A percentile compares a stretch with the other conserved stretches of the same genome.
Conservation (phyloP, 352 stramenopile species). For the Pythium sp. region DNA sequence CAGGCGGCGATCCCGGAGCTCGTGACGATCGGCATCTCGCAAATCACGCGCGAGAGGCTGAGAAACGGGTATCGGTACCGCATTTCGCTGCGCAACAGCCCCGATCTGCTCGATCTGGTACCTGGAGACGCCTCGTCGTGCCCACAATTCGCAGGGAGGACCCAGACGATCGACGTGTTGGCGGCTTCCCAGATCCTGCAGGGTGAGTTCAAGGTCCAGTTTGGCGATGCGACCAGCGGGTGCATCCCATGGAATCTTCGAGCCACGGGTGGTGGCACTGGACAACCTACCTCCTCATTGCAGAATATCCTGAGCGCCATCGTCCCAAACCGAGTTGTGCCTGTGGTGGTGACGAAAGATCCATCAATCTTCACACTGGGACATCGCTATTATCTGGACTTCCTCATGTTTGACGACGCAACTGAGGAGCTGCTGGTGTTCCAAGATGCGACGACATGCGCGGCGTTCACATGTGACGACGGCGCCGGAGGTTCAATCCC, state of each 20-base stretch:
- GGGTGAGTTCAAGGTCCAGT: constrained; percentile 39
- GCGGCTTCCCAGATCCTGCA: constrained; percentile 38
- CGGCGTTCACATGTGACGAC: constrained; percentile 47
- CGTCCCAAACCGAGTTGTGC: constrained; percentile 33
- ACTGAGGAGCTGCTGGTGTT: constrained; percentile 27
- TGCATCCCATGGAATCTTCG: constrained; percentile 52
- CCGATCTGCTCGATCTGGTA: constrained; percentile 51
- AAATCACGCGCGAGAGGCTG: constrained; percentile 19
- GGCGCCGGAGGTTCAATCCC: constrained; percentile 24
- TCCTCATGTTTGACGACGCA: constrained; percentile 39
- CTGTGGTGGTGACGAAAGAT: constrained; percentile 44
- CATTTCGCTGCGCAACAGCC: constrained; percentile 49
- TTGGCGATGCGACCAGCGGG: constrained; percentile 30
- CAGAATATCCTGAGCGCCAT: constrained; percentile 36
- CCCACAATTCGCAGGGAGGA: constrained; percentile 29
- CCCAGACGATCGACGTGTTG: constrained; percentile 66
- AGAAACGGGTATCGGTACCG: constrained; percentile 55
- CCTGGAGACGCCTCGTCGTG: constrained; percentile 35
- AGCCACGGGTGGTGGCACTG: constrained; percentile 19
- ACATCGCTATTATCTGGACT: constrained; percentile 46
- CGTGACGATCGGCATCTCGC: constrained; percentile 53
- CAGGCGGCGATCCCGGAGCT: constrained; percentile 32
- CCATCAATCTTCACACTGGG: constrained; percentile 32
- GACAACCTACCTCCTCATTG: constrained; percentile 25
- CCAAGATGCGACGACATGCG: constrained; percentile 26